Percentiles rank a stretch among this genome's conserved stretches.
phyloP scores from a whole-genome alignment of 441 rosid species.

The Breynia disticha region DNA sequence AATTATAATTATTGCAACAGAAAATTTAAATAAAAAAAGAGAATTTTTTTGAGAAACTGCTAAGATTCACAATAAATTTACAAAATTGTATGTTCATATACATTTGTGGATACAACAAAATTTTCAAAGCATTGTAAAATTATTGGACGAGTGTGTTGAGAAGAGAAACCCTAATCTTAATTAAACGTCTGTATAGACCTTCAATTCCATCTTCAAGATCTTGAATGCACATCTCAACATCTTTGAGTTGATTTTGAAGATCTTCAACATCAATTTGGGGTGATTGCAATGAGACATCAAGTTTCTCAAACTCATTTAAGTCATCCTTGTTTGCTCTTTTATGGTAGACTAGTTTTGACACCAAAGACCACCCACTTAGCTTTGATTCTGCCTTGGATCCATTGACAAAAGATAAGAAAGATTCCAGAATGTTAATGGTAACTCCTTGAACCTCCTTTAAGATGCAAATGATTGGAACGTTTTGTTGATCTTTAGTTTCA shows the following conservation, averaged over 20 bases:
- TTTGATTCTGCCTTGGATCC: conserved; percentile 9
- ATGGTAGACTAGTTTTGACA: conserved; percentile 29
- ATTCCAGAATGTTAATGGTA: conserved; percentile 21
- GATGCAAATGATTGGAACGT: not conserved
- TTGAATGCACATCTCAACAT: conserved; percentile 29
- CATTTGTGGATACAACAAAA: too few relatives aligned
- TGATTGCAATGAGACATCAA: conserved; percentile 14
- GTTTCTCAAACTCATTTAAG: conserved; percentile 22
- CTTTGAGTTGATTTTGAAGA: conserved; percentile 20
- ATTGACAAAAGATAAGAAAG: conserved; percentile 23
- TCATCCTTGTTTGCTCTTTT: conserved; percentile 17
- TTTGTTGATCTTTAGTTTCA: conserved; percentile 9
- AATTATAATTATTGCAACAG: too few relatives aligned
- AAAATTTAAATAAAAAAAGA: too few relatives aligned
- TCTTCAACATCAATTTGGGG: conserved; percentile 1
- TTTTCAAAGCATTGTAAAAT: too few relatives aligned
- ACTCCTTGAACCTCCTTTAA: conserved; percentile 23
- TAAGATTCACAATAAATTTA: too few relatives aligned
- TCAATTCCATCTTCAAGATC: conserved; percentile 35
- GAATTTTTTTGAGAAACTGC: too few relatives aligned
- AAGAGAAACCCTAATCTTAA: conserved; percentile 39
- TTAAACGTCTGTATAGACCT: conserved; percentile 24
- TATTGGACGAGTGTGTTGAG: conserved; percentile 25
- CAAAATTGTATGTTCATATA: too few relatives aligned
- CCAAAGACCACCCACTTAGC: conserved; percentile 20